Evolutionary conservation across 306 rosid species (phyloP), one percentile per base, ranked within the genome.

Genomic region (Arachis hypogaea): DNA sequence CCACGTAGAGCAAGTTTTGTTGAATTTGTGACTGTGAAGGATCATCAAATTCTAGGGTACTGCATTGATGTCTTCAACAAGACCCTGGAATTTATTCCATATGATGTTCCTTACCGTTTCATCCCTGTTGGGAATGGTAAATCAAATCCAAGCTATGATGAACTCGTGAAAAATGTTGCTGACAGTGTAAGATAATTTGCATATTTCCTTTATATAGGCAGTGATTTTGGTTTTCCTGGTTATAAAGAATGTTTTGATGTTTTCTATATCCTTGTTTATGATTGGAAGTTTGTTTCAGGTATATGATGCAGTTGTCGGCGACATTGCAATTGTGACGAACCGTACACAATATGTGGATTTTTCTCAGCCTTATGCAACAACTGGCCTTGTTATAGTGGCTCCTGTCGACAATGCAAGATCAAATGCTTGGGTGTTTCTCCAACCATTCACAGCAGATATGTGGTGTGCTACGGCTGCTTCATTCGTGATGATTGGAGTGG

Each of bases 301-400:
- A 72, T 88, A 74, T 55, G 97, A 94, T 88, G 99, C 99, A 0
- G 96, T 85, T 73, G 92, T 94, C 16, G 99, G 99, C 80, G 99
- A 94, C 85, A 88, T 94, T 73, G 87, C 96, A 61, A 94, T 94
- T 66, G 97, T 89, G 70, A 88, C 89, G 33, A 94, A 94, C 83
- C 89, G 99, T 29, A 92, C 97, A 4, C 82, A 5, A 82, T 75
- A 81, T 57, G 99, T 71, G 43, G 99, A 94, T 75, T 94, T 94
- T 87, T 92, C 97, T 69, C 99, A 92, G 92, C 99, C 99, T 73
- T 94, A 80, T 77, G 84, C 91, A 74, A 75, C 89, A 59, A 86
- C 95, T 29, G 91, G 95, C 69, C 96, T 94, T 72, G 97, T 94
- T 66, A 79, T 94, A 75, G 99, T 94, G 82, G 98, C 93, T 51